These are phyloP conservation scores for Ilex aquifolium DNA, from an alignment of 257 asterid species.

Conservation along the genomic window DNA sequence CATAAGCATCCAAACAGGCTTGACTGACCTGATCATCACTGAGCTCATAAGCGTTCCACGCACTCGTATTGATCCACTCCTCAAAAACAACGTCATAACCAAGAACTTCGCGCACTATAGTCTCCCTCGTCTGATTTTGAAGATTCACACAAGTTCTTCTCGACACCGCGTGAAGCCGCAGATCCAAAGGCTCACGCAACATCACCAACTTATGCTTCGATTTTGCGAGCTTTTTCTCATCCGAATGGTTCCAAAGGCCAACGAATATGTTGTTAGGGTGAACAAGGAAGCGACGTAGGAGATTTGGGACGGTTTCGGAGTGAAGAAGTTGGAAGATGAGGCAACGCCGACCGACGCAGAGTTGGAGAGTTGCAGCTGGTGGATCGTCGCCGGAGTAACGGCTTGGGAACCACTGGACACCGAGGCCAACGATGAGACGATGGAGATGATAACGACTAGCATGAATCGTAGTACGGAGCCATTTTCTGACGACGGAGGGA, in stretches of 20 bases:
- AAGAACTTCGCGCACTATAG: slow-evolving; percentile 29
- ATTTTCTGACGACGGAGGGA: background rate
- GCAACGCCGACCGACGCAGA: slow-evolving; percentile 11
- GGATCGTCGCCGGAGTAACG: background rate
- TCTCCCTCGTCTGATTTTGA: slow-evolving; percentile 30
- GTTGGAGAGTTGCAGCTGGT: slow-evolving; percentile 13
- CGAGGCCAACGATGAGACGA: slow-evolving; percentile 14
- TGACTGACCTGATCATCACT: slow-evolving; percentile 34
- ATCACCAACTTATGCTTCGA: slow-evolving; percentile 2
- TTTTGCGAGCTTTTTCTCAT: background rate
- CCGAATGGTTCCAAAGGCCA: slow-evolving; percentile 2
- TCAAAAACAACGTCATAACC: slow-evolving; percentile 35
- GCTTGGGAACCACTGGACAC: slow-evolving; percentile 12
- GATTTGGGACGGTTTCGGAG: background rate
- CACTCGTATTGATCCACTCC: slow-evolving; percentile 33
- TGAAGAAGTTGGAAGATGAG: slow-evolving; percentile 14
- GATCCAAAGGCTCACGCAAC: slow-evolving; percentile 25
- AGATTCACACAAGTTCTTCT: slow-evolving; percentile 13
- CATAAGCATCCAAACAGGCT: slow-evolving; percentile 52
- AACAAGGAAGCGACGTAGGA: slow-evolving; percentile 8
- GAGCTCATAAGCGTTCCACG: slow-evolving; percentile 43
- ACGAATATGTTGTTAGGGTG: slow-evolving; percentile 4
- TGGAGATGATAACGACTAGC: background rate
- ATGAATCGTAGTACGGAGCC: background rate
- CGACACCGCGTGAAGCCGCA: slow-evolving; percentile 41